Conservation (phyloP, 176 grass and related monocot genomes). For the Paspalum vaginatum region DNA sequence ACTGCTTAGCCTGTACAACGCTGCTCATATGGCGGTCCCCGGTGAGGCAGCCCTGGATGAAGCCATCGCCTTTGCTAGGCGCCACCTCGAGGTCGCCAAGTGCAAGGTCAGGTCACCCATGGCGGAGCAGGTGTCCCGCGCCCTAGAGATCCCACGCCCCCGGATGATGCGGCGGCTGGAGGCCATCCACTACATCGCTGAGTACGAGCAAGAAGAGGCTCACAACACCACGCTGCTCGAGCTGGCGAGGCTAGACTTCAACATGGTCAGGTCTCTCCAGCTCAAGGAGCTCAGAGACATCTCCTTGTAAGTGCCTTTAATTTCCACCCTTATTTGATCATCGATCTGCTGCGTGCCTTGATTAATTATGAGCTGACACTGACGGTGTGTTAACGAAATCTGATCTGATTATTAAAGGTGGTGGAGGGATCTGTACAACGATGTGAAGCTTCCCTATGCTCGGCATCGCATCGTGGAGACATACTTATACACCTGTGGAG, state of each 20-base stretch:
- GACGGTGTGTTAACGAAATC: too few relatives aligned
- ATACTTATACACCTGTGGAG: background rate
- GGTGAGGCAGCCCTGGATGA: background rate
- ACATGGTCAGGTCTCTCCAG: background rate
- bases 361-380: too few relatives aligned
- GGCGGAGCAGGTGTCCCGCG: background rate
- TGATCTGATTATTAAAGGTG: background rate
- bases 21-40: background rate
- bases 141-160: background rate
- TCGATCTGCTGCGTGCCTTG: too few relatives aligned
- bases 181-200: background rate
- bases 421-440: background rate
- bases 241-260: background rate
- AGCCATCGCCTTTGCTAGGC: background rate
- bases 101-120: background rate
- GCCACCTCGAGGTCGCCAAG: background rate
- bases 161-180: background rate
- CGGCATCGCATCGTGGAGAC: background rate
- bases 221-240: background rate
- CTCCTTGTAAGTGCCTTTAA: background rate
- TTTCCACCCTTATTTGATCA: too few relatives aligned
- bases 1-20: background rate
- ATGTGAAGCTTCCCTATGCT: background rate
- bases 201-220: background rate
- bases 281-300: background rate